Evolutionary conservation across 2,329 filamentous ascomycete genomes (phyloP).

Genomic region (Plenodomus biglobosus): DNA sequence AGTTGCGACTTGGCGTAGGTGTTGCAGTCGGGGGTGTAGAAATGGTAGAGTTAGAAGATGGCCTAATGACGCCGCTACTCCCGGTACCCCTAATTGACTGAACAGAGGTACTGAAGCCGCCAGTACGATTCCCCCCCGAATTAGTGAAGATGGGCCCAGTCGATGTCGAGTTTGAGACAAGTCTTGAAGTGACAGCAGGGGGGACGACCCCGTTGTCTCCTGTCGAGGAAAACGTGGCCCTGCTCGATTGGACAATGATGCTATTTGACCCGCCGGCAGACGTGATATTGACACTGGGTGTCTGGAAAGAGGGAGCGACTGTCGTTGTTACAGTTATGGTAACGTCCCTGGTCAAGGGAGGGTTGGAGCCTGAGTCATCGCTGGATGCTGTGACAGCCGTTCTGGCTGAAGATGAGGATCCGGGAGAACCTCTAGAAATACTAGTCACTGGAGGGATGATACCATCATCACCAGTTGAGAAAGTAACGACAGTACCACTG

Average conservation of each 20-base stretch:
- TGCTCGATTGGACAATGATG: slow-evolving; percentile 4
- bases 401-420: slow-evolving; percentile 6
- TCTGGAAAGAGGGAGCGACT: not conserved
- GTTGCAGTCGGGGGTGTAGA: not conserved
- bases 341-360: slow-evolving; percentile 1
- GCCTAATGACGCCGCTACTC: slow-evolving; percentile 1
- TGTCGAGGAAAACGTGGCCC: not conserved
- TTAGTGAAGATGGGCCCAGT: slow-evolving; percentile 3
- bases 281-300: not conserved
- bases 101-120: not conserved
- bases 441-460: slow-evolving; percentile 9
- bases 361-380: slow-evolving; percentile 9
- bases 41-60: slow-evolving; percentile 4
- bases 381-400: slow-evolving; percentile 6
- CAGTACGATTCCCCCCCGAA: not conserved
- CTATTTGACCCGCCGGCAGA: not conserved
- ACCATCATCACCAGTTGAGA: slow-evolving; percentile 10
- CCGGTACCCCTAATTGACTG: not conserved
- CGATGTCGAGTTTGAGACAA: slow-evolving; percentile 1
- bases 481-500: slow-evolving; percentile 2
- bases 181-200: not conserved
- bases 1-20: not conserved
- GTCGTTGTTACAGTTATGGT: not conserved
- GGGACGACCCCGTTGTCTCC: slow-evolving; percentile 3
- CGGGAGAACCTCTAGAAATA: not conserved